These are phyloP conservation scores for Aspergillus ochraceus DNA, from an alignment of 2,329 filamentous ascomycete species.

Conservation along the genomic window DNA sequence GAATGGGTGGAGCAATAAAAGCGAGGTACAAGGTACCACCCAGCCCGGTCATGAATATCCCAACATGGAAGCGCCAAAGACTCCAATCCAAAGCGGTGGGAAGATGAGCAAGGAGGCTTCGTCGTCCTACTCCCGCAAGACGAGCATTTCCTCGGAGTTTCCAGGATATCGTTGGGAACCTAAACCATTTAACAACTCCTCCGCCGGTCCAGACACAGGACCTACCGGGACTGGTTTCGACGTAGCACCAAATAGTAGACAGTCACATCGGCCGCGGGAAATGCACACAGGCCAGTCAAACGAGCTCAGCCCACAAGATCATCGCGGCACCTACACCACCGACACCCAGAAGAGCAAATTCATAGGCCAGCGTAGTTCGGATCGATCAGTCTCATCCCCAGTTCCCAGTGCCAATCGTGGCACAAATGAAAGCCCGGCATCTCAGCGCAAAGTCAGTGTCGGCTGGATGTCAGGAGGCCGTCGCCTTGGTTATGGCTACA, in stretches of 20 bases:
- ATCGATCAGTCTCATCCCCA: constrained; percentile 9
- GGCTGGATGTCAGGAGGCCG: constrained; percentile 45
- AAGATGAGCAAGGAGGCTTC: constrained; percentile 9
- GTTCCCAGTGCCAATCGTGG: constrained; percentile 1
- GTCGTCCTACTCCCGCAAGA: constrained; percentile 29
- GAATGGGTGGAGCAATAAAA: constrained; percentile 13
- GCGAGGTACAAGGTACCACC: constrained; percentile 9
- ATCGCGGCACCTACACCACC: neutral
- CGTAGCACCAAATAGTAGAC: neutral
- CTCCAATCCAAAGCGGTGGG: neutral
- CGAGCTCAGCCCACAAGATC: constrained; percentile 1
- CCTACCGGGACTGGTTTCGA: neutral
- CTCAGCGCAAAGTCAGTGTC: constrained; percentile 37
- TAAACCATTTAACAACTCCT: neutral
- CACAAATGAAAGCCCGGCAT: neutral
- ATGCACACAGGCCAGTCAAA: neutral
- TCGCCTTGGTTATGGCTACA: constrained; percentile 42
- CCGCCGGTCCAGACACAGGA: neutral
- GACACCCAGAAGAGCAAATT: constrained; percentile 31
- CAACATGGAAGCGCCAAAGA: neutral
- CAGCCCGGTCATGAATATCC: constrained; percentile 6
- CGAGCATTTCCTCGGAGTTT: constrained; percentile 14
- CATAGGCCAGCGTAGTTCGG: constrained; percentile 30
- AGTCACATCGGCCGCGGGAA: neutral
- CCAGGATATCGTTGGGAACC: constrained; percentile 7